Conservation (phyloP, 306 rosid species). For the Sphenostylis stenocarpa region DNA sequence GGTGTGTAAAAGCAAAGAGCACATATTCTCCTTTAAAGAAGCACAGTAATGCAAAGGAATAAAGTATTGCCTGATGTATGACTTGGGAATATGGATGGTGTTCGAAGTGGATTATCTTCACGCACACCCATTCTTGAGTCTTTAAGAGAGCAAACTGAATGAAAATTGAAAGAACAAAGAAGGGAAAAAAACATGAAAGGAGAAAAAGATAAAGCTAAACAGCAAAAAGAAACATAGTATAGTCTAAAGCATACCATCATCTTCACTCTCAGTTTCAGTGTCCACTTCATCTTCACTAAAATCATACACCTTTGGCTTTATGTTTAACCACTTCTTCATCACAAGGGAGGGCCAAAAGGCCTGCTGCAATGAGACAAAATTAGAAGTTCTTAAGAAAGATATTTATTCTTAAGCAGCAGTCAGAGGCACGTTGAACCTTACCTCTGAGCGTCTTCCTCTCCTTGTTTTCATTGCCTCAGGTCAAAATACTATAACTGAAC, state of each 20-base stretch:
- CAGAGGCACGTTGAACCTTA: conserved; percentile 31
- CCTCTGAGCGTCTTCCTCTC: conserved; percentile 82
- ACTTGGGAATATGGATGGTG: conserved; percentile 38
- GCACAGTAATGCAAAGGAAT: conserved; percentile 30
- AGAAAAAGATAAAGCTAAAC: background rate
- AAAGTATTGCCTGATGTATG: conserved; percentile 59
- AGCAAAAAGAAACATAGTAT: conserved; percentile 7
- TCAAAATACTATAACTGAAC: conserved; percentile 33
- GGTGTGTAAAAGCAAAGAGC: conserved; percentile 16
- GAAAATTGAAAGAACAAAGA: conserved; percentile 24
- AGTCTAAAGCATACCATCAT: conserved; percentile 58
- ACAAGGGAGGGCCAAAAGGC: conserved; percentile 89
- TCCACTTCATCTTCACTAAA: conserved; percentile 95
- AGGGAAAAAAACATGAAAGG: conserved; percentile 14
- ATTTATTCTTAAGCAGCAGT: conserved; percentile 5
- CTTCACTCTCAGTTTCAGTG: conserved; percentile 92
- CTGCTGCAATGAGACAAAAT: conserved; percentile 59
- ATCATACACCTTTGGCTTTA: conserved; percentile 76
- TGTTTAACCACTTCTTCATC: conserved; percentile 95
- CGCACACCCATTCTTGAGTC: conserved; percentile 43
- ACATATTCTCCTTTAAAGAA: conserved; percentile 19
- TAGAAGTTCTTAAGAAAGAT: conserved; percentile 18
- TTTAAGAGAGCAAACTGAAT: conserved; percentile 54
- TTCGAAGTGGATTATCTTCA: conserved; percentile 39
- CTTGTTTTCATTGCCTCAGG: conserved; percentile 55